Percentiles rank a stretch among this genome's conserved stretches.
These are phyloP conservation scores for Tephrocybe sp. DNA, from an alignment of 768 basidiomycete genomes.

Conservation along the genomic window DNA sequence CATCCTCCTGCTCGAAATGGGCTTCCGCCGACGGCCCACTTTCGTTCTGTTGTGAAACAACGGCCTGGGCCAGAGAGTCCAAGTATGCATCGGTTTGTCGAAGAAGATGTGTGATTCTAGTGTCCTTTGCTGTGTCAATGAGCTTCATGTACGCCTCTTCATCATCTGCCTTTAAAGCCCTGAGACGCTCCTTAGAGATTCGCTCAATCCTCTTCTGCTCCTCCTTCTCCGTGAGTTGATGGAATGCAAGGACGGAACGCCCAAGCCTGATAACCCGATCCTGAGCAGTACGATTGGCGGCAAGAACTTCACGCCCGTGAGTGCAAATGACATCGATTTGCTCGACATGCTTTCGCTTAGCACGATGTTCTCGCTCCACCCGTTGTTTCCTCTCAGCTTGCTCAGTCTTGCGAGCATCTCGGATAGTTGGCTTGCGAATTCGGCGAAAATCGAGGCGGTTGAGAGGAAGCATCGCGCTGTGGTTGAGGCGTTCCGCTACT, in stretches of 20 bases:
- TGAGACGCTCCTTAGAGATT: slow-evolving; percentile 95
- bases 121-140: slow-evolving; percentile 98
- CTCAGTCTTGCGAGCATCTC: slow-evolving; percentile 90
- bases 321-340: slow-evolving; percentile 84
- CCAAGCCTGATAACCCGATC: slow-evolving; percentile 74
- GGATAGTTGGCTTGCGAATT: slow-evolving; percentile 78
- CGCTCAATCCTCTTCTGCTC: slow-evolving; percentile 97
- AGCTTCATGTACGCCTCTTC: slow-evolving; percentile 99
- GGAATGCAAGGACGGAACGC: slow-evolving; percentile 79
- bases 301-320: slow-evolving; percentile 77
- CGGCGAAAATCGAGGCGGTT: slow-evolving; percentile 93
- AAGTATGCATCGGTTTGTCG: slow-evolving; percentile 94
- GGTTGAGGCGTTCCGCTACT: slow-evolving; percentile 84
- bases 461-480: slow-evolving; percentile 84
- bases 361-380: slow-evolving; percentile 86
- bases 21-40: slow-evolving; percentile 40
- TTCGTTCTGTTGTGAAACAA: slow-evolving; percentile 89
- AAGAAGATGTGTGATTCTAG: slow-evolving; percentile 94
- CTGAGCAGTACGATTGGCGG: slow-evolving; percentile 62
- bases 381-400: slow-evolving; percentile 89
- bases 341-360: slow-evolving; percentile 95
- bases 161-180: slow-evolving; percentile 95
- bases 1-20: slow-evolving; percentile 64
- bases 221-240: slow-evolving; percentile 91
- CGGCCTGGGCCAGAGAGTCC: slow-evolving; percentile 92